Conservation (phyloP, 2,329 filamentous ascomycete species). For the Knufia petricola region DNA sequence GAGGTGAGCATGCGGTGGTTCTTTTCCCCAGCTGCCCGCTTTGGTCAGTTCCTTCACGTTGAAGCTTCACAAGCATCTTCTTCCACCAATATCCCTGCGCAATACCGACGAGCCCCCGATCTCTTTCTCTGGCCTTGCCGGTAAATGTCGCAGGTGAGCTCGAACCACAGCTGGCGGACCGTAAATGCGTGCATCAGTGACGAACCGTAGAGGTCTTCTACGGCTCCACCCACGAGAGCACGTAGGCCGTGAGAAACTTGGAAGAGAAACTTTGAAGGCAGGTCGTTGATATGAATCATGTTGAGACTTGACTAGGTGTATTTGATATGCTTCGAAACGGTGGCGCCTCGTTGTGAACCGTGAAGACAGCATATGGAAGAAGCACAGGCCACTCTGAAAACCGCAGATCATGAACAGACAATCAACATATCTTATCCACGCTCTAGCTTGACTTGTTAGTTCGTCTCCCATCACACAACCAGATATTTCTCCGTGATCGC, state of each 20-base stretch:
- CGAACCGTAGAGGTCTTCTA: background rate
- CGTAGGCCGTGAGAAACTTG: background rate
- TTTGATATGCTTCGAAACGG: no score
- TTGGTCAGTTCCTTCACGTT: no score
- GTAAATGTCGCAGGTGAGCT: background rate
- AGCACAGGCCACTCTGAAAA: background rate
- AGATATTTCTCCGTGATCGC: constrained; percentile 52
- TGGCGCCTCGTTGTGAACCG: no score
- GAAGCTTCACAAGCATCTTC: no score
- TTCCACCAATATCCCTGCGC: background rate
- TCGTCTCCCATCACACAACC: constrained; percentile 37
- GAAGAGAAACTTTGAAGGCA: background rate
- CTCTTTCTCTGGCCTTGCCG: background rate
- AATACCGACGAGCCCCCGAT: background rate
- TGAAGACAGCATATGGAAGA: no score
- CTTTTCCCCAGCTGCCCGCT: no score
- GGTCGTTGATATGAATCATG: background rate
- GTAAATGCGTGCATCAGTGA: background rate
- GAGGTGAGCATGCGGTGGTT: no score
- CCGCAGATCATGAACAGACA: no score
- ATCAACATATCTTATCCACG: no score
- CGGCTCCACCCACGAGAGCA: background rate
- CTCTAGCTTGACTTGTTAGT: no score
- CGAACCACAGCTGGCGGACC: background rate
- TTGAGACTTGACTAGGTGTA: background rate